These are phyloP conservation scores for Hydnum rufescens DNA, from an alignment of 768 basidiomycete genomes.

Conservation along the genomic window DNA sequence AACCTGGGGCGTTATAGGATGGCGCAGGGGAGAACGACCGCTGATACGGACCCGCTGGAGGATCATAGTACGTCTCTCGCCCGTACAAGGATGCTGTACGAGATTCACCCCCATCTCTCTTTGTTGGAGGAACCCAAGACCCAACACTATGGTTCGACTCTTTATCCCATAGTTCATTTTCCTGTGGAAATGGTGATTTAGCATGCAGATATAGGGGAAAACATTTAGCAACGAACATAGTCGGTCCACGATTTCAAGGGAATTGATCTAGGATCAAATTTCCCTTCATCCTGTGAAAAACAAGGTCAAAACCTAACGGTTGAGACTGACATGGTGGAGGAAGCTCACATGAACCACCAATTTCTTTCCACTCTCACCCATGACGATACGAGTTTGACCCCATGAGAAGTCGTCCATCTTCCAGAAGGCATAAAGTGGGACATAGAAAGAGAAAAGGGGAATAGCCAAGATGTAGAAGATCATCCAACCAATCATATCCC, in stretches of 20 bases:
- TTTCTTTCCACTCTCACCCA: constrained; percentile 92
- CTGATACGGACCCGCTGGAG: constrained; percentile 22
- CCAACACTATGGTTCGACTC: constrained; percentile 91
- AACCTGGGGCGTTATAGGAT: constrained; percentile 37
- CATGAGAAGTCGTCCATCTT: constrained; percentile 95
- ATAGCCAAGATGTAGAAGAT: constrained; percentile 89
- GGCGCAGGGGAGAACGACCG: constrained; percentile 52
- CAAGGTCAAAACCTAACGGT: neutral
- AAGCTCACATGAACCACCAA: constrained; percentile 71
- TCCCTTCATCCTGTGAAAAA: constrained; percentile 67
- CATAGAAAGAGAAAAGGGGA: constrained; percentile 80
- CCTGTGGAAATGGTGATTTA: constrained; percentile 23
- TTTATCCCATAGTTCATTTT: constrained; percentile 95
- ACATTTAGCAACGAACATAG: constrained; percentile 36
- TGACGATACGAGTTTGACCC: constrained; percentile 81
- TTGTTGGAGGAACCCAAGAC: constrained; percentile 70
- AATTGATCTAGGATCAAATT: constrained; percentile 83
- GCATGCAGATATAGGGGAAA: neutral
- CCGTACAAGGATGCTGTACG: constrained; percentile 68
- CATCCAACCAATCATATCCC: constrained; percentile 99
- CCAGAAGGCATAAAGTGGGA: constrained; percentile 95
- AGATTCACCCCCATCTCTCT: constrained; percentile 51
- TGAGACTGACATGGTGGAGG: neutral
- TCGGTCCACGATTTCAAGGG: constrained; percentile 95
- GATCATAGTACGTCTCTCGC: constrained; percentile 69